Conservation (phyloP, 306 rosid genomes). For the Hippophae rhamnoides region DNA sequence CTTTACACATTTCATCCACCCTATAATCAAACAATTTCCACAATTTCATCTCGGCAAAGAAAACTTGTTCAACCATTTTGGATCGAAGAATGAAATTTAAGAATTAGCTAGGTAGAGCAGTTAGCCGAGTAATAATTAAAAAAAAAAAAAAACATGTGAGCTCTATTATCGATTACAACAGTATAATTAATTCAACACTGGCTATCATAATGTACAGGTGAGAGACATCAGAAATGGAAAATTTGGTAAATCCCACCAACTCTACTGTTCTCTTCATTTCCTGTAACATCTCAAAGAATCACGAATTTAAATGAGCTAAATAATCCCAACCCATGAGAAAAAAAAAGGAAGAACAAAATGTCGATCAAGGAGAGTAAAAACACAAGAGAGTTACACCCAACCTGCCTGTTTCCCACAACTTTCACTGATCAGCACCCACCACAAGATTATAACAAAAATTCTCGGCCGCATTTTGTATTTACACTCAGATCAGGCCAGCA, state of each 20-base stretch:
- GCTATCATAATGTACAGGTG: conserved; percentile 66
- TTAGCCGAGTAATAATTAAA: no score
- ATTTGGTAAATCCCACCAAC: conserved; percentile 57
- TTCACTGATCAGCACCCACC: conserved; percentile 43
- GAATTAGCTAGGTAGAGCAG: no score
- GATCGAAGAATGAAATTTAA: no score
- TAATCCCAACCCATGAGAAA: conserved; percentile 28
- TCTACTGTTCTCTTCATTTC: conserved; percentile 31
- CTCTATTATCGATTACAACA: conserved; percentile 32
- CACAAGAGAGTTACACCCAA: conserved; percentile 3
- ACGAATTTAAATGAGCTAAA: conserved; percentile 28
- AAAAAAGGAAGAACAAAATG: conserved; percentile 16
- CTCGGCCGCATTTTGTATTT: conserved; percentile 55
- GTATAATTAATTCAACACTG: conserved; percentile 37
- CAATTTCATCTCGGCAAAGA: no score
- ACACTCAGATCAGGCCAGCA: conserved; percentile 57
- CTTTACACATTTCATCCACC: no score
- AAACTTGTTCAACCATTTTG: no score
- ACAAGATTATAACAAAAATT: conserved; percentile 25
- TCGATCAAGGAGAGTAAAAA: conserved; percentile 16
- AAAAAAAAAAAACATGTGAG: conserved; percentile 20
- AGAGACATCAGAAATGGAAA: conserved; percentile 53
- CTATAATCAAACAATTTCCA: no score
- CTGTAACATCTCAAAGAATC: conserved; percentile 37
- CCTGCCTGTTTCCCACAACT: conserved; percentile 34